Evolutionary conservation across 2,329 filamentous ascomycete species (phyloP), one percentile per base, ranked within the genome.

Genomic region (Trichoderma sp.): DNA sequence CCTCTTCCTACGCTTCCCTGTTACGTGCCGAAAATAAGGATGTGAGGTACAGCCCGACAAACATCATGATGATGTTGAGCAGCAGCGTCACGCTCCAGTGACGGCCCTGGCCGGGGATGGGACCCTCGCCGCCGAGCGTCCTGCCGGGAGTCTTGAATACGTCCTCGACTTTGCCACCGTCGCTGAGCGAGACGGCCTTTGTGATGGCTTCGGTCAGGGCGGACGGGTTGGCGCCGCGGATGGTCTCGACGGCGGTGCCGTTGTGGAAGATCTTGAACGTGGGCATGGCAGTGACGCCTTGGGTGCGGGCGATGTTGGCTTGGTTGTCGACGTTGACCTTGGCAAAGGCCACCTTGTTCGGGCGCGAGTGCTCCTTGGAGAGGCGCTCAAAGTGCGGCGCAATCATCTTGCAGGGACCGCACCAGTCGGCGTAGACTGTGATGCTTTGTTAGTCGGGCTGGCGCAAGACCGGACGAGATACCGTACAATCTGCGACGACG

Each of bases 391-490:
- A 98, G 75, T 94, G 91, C 24, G 96, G 96, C 67, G 94, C 94
- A 79, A 98, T 97, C 83, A 93, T 91, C 86, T 97, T 97, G 90
- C 95, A 98, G 81, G 96, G 95, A 75, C 93, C 93, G 84, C 95
- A 98, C 94, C 95, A 98, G 86, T 97, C 94, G 84, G 96, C 96
- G 82, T 97, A 97, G 89, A 98, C 95, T 97, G 80, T 67, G 80
- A 78, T 68, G 53, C 14, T 56, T 71, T 76, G 78, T 83, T 82
- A 84, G 80, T 78, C 74, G 69, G 27, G 53, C 31, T 35, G 65
- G 71, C 24, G 27, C 71, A 72, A 41, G 38, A 56, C 53, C 63
- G 66, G 68, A 59, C 75, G 35, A 50, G 18, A 27, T 11, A 72
- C 91, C 18, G 85, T 90, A 97, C 95, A 98, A 86, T 98, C 97